Evolutionary conservation across 257 asterid genomes (phyloP), one percentile per base, ranked within the genome.

Genomic region (Solanum pennellii): DNA sequence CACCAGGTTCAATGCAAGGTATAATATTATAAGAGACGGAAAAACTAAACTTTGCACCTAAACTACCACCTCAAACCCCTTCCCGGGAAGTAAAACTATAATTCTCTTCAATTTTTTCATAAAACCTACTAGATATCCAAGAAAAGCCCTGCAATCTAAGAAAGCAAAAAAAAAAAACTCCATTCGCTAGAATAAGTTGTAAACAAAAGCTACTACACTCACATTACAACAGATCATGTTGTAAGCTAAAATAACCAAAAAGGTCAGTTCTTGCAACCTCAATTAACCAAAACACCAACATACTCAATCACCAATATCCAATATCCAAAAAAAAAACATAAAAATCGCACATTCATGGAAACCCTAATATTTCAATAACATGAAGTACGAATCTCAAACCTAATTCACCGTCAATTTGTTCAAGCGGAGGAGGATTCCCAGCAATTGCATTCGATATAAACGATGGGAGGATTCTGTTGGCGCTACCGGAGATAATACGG

Each of bases 401-500:
- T 42, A 18, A 9, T 23, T 45, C 42, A 59, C 49, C 42, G 4
- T 77, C 33, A 82, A 65, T 29, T 7, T 23, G 10, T 65, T 62
- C 47, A 83, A 88, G 92, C 69, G 75, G 89, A 65, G 89, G 73
- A n/a, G 80, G 68, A 27, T 21, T 82, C 41, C 89, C 20, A 47
- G 86, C 27, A 14, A 60, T 29, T 3, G 89, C 10, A 77, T 86
- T 83, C 80, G 89, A 87, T 13, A 91, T 87, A 82, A 90, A 90
- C 52, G 90, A 75, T 33, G 93, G 92, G 41, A 92, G 39, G 18
- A 91, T 84, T 47, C 76, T 89, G 84, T 69, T 90, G 56, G 93
- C 93, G 85, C 92, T 90, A 35, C 89, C 89, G 25, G 89, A 66
- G 1, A 92, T 88, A 6, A 92, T 89, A 44, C 92, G 93, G 88